These are phyloP conservation scores for Myriosclerotinia scirpicola DNA, from an alignment of 2,329 filamentous ascomycete genomes.

Conservation along the genomic window DNA sequence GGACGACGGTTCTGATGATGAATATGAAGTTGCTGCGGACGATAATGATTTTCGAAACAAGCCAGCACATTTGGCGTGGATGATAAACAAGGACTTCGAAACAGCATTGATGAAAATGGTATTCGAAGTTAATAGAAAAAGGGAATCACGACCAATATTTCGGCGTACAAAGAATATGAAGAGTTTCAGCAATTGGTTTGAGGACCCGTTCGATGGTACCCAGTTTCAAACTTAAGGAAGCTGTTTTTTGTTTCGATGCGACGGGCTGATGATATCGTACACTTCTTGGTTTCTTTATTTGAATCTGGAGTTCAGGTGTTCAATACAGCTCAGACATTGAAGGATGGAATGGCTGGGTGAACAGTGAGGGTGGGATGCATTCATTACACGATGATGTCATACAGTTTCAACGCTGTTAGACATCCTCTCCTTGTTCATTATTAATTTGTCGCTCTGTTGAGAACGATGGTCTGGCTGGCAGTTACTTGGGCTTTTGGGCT, in stretches of 20 bases:
- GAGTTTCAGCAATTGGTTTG: neutral
- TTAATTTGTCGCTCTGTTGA: neutral
- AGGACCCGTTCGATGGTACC: slow-evolving; percentile 14
- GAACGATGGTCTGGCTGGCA: neutral
- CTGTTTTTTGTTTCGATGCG: neutral
- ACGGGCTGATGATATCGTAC: too few relatives aligned
- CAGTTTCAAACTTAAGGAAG: slow-evolving; percentile 2
- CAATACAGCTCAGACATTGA: neutral
- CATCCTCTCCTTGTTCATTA: neutral
- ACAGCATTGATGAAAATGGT: neutral
- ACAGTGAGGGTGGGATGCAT: neutral
- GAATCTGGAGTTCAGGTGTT: neutral
- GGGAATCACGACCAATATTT: neutral
- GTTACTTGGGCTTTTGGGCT: neutral
- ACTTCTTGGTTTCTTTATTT: too few relatives aligned
- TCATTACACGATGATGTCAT: neutral
- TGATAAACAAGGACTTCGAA: neutral
- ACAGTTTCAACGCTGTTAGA: neutral
- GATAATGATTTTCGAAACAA: neutral
- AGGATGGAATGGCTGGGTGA: neutral
- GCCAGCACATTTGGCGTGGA: neutral
- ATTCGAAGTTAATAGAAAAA: neutral
- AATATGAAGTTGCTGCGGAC: neutral
- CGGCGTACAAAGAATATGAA: neutral
- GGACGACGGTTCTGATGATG: neutral